phyloP scores from a whole-genome alignment of 148 eudicot genomes.

The Spergularia marina region DNA sequence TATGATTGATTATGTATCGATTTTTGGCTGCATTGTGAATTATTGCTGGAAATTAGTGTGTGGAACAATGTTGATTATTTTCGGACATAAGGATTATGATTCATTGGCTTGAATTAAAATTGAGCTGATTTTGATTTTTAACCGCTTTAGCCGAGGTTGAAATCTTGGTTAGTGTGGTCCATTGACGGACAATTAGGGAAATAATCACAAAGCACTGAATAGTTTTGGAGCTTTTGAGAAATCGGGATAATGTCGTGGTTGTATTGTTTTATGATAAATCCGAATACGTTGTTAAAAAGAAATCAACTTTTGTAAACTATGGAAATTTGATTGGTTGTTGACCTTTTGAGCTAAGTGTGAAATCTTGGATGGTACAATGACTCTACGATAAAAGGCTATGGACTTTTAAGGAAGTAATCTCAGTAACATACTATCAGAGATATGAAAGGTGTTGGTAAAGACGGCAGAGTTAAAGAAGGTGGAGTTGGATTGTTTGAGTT shows the following conservation, averaged over 20 bases:
- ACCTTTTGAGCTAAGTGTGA: no score
- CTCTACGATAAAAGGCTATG: no score
- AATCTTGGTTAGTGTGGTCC: background rate
- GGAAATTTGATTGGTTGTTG: no score
- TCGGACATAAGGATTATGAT: background rate
- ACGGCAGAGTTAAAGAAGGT: background rate
- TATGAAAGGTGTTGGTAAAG: no score
- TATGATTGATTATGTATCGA: background rate
- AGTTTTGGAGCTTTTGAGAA: no score
- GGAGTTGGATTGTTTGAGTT: background rate
- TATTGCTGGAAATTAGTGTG: background rate
- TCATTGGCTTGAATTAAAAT: background rate
- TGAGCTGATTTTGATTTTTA: conserved; percentile 1
- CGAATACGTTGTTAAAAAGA: no score
- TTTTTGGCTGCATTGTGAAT: conserved; percentile 13
- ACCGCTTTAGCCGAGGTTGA: background rate
- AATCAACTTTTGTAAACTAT: no score
- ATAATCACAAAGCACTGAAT: background rate
- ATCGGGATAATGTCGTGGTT: no score
- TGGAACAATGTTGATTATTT: background rate
- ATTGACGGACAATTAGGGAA: background rate
- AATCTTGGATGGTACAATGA: no score
- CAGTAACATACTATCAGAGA: no score
- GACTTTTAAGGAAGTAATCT: no score
- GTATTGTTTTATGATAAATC: no score